These are phyloP conservation scores for Hymenoscyphus salicellus DNA, from an alignment of 2,329 filamentous ascomycete species.

Conservation along the genomic window DNA sequence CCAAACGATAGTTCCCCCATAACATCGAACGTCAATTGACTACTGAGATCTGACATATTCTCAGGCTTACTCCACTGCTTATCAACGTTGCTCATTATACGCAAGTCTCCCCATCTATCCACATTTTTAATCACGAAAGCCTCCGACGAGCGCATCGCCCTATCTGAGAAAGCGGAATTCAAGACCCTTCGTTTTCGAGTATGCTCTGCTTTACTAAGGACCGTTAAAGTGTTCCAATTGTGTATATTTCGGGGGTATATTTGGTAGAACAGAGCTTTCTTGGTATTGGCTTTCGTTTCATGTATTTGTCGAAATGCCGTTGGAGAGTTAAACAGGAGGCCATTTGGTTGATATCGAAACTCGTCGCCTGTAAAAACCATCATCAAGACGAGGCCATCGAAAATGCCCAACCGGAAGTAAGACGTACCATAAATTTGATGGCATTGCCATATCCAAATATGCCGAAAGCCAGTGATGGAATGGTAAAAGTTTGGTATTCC, in stretches of 20 bases:
- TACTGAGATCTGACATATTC: too few species aligned
- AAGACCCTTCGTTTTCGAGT: background rate
- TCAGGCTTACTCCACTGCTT: too few species aligned
- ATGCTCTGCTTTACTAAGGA: background rate
- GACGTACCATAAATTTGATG: slow-evolving; percentile 5
- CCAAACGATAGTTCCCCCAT: too few species aligned
- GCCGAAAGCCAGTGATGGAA: background rate
- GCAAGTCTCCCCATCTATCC: too few species aligned
- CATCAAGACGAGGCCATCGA: background rate
- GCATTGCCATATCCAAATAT: slow-evolving; percentile 6
- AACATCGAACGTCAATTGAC: too few species aligned
- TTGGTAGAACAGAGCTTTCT: background rate
- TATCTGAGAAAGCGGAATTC: background rate
- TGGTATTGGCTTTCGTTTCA: background rate
- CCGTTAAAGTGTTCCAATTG: background rate
- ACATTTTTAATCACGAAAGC: background rate
- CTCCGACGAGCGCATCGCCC: background rate
- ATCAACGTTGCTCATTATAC: too few species aligned
- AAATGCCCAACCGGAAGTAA: background rate
- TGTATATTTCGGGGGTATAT: background rate
- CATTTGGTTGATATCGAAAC: background rate
- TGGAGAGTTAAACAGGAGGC: background rate
- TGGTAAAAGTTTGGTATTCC: background rate
- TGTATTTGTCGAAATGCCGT: background rate
- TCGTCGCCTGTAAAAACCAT: background rate